A percentile compares a stretch with the other conserved stretches of the same genome.
phyloP scores from a whole-genome alignment of 1,284 basidiomycete genomes.

The Peniophora sp. region DNA sequence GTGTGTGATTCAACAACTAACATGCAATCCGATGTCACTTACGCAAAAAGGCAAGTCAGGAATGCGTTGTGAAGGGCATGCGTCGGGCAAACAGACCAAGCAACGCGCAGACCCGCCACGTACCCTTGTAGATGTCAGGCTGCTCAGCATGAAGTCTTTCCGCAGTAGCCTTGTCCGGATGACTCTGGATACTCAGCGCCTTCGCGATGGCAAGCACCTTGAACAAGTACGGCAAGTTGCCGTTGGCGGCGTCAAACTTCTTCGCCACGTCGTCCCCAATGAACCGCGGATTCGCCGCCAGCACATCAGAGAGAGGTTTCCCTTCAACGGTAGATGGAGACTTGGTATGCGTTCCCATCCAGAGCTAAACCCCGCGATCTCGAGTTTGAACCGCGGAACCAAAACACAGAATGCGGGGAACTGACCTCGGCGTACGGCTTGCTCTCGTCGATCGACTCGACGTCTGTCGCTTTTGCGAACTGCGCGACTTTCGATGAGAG shows the following conservation, averaged over 20 bases:
- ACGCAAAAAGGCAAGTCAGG: too few relatives aligned
- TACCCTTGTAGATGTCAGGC: constrained; percentile 89
- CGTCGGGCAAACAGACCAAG: not conserved
- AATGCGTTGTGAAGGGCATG: too few relatives aligned
- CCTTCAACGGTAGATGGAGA: constrained; percentile 65
- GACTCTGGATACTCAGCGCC: constrained; percentile 94
- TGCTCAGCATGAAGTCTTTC: constrained; percentile 66
- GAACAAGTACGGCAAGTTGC: constrained; percentile 88
- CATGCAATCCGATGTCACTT: not conserved
- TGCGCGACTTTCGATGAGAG: constrained; percentile 54
- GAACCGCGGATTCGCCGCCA: constrained; percentile 59
- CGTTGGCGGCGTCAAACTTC: constrained; percentile 55
- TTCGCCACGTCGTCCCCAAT: constrained; percentile 59
- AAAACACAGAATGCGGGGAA: constrained; percentile 2
- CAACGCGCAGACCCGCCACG: constrained; percentile 13
- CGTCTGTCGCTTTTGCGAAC: constrained; percentile 33
- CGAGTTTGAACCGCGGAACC: constrained; percentile 5
- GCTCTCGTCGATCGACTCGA: constrained; percentile 40
- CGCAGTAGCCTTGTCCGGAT: constrained; percentile 90
- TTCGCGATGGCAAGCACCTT: constrained; percentile 93
- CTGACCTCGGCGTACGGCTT: constrained; percentile 62
- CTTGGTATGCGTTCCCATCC: constrained; percentile 98
- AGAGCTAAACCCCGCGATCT: constrained; percentile 48
- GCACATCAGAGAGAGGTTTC: constrained; percentile 46
- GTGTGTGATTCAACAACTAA: not conserved